Conservation (phyloP, 2,329 filamentous ascomycete genomes). For the Fusarium chlamydosporum region DNA sequence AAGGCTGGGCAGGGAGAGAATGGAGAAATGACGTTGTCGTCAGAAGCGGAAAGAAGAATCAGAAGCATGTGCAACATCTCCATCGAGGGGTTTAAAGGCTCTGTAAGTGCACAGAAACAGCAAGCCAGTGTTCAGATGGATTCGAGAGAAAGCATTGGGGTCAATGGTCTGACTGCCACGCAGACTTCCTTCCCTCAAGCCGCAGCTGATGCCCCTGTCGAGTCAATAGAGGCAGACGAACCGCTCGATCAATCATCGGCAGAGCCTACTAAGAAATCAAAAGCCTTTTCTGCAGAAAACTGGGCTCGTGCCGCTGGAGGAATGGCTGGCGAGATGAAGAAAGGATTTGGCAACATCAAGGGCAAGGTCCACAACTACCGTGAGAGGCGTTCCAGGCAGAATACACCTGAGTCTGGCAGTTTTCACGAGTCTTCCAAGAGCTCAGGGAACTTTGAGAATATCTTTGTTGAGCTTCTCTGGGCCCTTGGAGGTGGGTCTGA, state of each 20-base stretch:
- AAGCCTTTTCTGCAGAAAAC: too few species aligned
- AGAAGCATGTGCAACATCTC: slow-evolving; percentile 21
- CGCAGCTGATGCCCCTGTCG: neutral
- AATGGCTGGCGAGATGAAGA: too few species aligned
- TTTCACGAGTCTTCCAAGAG: neutral
- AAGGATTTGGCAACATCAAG: neutral
- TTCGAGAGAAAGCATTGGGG: neutral
- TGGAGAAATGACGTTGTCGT: slow-evolving; percentile 21
- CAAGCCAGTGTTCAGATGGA: neutral
- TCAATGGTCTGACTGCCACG: neutral
- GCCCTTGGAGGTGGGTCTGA: neutral
- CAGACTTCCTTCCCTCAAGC: neutral
- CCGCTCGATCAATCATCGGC: neutral
- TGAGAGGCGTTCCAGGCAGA: neutral
- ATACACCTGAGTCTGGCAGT: slow-evolving; percentile 1
- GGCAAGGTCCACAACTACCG: neutral
- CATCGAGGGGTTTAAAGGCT: neutral
- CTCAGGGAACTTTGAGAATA: neutral
- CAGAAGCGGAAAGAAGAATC: slow-evolving; percentile 4
- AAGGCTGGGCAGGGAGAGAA: neutral
- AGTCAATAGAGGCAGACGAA: neutral
- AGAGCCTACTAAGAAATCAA: neutral
- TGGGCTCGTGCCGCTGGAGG: too few species aligned
- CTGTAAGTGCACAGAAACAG: neutral
- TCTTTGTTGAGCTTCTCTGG: slow-evolving; percentile 14